Conservation (phyloP, 768 basidiomycete genomes). For the Lentinus tigrinus region DNA sequence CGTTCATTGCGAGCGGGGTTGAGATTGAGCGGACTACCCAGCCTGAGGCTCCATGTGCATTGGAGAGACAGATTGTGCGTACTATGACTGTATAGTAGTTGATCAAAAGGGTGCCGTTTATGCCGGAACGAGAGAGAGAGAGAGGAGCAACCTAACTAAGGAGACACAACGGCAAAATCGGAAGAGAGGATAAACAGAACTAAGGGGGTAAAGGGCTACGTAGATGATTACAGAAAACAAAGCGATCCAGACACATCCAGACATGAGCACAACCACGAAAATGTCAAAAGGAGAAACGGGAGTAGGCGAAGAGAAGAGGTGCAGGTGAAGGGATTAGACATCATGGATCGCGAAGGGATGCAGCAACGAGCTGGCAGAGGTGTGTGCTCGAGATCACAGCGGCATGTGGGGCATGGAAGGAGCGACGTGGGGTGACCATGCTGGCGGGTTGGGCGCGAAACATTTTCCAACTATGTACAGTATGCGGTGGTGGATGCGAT, state of each 20-base stretch:
- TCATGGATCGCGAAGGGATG: slow-evolving; percentile 10
- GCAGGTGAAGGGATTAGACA: slow-evolving; percentile 4
- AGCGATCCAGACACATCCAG: slow-evolving; percentile 18
- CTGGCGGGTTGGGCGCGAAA: slow-evolving; percentile 11
- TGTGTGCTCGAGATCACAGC: slow-evolving; percentile 3
- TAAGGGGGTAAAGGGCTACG: background rate
- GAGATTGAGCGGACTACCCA: background rate
- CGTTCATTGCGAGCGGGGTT: background rate
- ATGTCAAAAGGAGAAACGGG: background rate
- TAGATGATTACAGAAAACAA: slow-evolving; percentile 8
- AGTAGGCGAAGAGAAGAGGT: background rate
- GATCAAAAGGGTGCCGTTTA: slow-evolving; percentile 1
- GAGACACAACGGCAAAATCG: background rate
- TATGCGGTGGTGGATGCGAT: slow-evolving; percentile 16
- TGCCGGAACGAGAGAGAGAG: slow-evolving; percentile 4
- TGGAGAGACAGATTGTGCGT: slow-evolving; percentile 9
- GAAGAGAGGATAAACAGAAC: slow-evolving; percentile 5
- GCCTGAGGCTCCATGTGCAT: background rate
- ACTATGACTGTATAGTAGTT: slow-evolving; percentile 8
- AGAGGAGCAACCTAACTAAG: slow-evolving; percentile 13
- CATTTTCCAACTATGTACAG: slow-evolving; percentile 20
- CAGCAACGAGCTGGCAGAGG: background rate
- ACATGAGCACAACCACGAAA: slow-evolving; percentile 21
- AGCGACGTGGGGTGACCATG: slow-evolving; percentile 13
- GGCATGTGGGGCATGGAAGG: slow-evolving; percentile 16